Base-by-base conservation (phyloP, 1,139 yeast species). In the Diutina neorugosa region DNA sequence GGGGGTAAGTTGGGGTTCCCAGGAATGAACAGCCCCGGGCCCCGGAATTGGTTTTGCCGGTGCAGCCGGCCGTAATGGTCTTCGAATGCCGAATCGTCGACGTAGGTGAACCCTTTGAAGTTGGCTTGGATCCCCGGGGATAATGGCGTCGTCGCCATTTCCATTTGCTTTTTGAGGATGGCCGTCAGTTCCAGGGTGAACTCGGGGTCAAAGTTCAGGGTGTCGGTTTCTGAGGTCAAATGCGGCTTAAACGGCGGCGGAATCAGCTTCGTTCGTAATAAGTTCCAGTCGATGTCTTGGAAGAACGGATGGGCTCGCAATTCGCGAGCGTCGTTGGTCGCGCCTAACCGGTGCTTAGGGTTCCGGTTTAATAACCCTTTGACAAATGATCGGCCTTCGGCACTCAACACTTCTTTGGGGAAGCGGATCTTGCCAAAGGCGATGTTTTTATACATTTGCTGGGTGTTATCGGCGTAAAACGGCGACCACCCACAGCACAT, bases 401-500 rank as follows among this genome's bases (percentile, higher is more conserved):
- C 78, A 54, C 96, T 86, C 56, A 93, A 74, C 12, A 93, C 94
- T 64, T 93, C 98, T 65, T 91, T 89, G 51, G 98, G 98, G 69
- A 93, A 93, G 62, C 96, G 78, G 34, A 93, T 98, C 67, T 93
- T 93, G 57, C 98, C 98, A 70, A 90, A 93, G 2, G 98, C 98
- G 70, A 93, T 93, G 69, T 93, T 93, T 71, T 91, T 91, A 73
- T 93, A 93, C 98, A 93, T 93, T 69, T 91, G 96, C 71, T 93
- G 98, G 53, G 96, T 89, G 66, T 88, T 93, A 58, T 91, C 97
- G 47, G 98, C 98, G 65, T 89, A 91, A 67, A 93, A 93, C 54
- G 98, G 98, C n/a, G 96, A 86, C 98, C 98, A 93, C 47, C 98
- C 98, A 70, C 98, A 93, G 68, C 97, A 84, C 93, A 86, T 85